Evolutionary conservation across 2,329 filamentous ascomycete genomes (phyloP), one percentile per base, ranked within the genome.

Genomic region (Samsoniella hepiali): DNA sequence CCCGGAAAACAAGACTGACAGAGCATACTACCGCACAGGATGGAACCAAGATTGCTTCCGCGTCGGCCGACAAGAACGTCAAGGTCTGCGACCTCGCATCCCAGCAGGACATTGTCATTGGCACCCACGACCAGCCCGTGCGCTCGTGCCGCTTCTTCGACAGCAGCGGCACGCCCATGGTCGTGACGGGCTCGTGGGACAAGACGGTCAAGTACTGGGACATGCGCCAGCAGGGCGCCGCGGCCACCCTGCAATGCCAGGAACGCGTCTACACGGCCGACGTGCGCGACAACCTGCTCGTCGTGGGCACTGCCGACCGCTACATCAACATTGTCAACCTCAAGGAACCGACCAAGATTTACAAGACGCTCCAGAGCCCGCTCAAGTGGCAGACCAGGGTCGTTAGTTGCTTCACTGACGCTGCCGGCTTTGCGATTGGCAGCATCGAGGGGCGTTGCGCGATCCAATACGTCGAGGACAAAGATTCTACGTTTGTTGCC

Each of bases 311-410:
- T 1, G 95, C 95, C 13, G 95, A 99, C 73, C 88, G 95, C 65
- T 96, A 96, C 77, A 96, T 99, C 82, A 93, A 98, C 75, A 89
- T 99, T 66, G 83, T 99, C 78, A 93, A 97, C 77, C 85, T 99
- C 62, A 88, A 90, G 73, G 89, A 96, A 65, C 95, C 95, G 4
- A 86, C 86, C 60, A 92, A 91, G 71, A 92, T 97, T 77, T 97
- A 96, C 85, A 99, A 99, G 84, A 94, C 91, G 10, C 84, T 97
- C 58, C 92, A 97, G 78, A 97, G 92, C 72, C 95, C 95, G 3
- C 84, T 99, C 51, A 99, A 99, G 80, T 99, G 93, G 92, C 95
- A 99, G 82, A 99, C 95, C 1, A 84, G 94, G 64, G 92, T 96
- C 13, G 91, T 98, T 58, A 95, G 90, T 79, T 98, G 94, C 81